phyloP scores from a whole-genome alignment of 2,329 filamentous ascomycete species.

The Aspergillus piperis region DNA sequence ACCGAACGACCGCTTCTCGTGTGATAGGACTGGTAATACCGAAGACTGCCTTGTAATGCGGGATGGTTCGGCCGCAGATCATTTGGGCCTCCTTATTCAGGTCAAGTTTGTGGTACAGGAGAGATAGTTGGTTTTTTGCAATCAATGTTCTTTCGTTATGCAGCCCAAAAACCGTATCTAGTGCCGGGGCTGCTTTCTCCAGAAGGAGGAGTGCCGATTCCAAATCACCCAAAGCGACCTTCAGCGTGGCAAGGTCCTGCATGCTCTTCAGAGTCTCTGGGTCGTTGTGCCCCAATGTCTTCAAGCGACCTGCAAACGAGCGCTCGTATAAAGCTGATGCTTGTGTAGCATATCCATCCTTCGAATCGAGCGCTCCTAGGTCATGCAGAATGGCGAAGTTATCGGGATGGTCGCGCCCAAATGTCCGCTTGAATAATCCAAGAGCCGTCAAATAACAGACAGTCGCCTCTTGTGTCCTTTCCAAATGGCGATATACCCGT shows the following conservation, averaged over 20 bases:
- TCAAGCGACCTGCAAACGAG: slow-evolving; percentile 33
- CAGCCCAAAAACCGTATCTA: slow-evolving; percentile 33
- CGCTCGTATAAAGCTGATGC: slow-evolving; percentile 34
- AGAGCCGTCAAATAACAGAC: slow-evolving; percentile 31
- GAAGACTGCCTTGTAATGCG: slow-evolving; percentile 29
- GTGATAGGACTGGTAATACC: slow-evolving; percentile 28
- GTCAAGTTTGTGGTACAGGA: slow-evolving; percentile 33
- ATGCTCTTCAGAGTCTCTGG: slow-evolving; percentile 35
- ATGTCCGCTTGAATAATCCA: slow-evolving; percentile 29
- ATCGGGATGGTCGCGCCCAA: slow-evolving; percentile 31
- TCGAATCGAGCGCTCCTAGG: slow-evolving; percentile 30
- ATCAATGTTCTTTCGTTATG: slow-evolving; percentile 32
- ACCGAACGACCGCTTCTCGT: slow-evolving; percentile 27
- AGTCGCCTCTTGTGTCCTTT: slow-evolving; percentile 29
- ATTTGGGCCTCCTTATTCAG: slow-evolving; percentile 29
- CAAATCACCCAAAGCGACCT: slow-evolving; percentile 29
- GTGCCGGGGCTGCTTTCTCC: slow-evolving; percentile 31
- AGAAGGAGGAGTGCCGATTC: slow-evolving; percentile 31
- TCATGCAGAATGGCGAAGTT: slow-evolving; percentile 33
- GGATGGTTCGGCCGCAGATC: slow-evolving; percentile 27
- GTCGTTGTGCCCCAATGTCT: slow-evolving; percentile 31
- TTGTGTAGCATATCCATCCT: slow-evolving; percentile 34
- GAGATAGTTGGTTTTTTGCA: slow-evolving; percentile 33
- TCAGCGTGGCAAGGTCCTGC: slow-evolving; percentile 33
- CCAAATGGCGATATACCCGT: slow-evolving; percentile 27